Evolutionary conservation across 305 asterid species (phyloP).

Genomic region (Fraxinus sp.): DNA sequence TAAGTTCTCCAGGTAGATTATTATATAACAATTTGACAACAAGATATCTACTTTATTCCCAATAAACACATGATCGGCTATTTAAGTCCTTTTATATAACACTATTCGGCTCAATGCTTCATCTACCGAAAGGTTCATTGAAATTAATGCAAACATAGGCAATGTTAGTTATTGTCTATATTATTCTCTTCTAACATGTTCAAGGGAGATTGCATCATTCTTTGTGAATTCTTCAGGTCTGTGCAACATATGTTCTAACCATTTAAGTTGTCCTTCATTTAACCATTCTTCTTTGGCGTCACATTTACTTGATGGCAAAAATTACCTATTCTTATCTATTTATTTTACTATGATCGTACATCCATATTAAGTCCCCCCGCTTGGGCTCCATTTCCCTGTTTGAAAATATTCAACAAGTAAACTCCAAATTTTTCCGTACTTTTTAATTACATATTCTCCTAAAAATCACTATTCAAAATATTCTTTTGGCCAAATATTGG

Average conservation of each 20-base stretch:
- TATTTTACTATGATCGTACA: background rate
- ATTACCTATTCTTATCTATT: background rate
- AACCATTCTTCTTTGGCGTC: background rate
- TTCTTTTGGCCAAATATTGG: background rate
- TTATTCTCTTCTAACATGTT: background rate
- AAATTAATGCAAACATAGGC: background rate
- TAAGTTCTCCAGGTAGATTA: background rate
- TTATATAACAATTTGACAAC: background rate
- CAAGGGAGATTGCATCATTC: background rate
- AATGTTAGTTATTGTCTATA: background rate
- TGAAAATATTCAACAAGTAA: background rate
- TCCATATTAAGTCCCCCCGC: background rate
- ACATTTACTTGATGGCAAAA: background rate
- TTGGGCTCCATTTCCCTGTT: background rate
- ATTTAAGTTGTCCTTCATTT: background rate
- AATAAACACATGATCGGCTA: background rate
- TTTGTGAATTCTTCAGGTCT: background rate
- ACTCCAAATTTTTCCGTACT: background rate
- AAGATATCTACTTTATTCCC: background rate
- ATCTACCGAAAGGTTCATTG: background rate
- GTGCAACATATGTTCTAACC: background rate
- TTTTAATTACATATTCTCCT: background rate
- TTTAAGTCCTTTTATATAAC: background rate
- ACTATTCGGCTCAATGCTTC: background rate
- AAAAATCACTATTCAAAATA: background rate